These are phyloP conservation scores for Fonsecaea erecta DNA, from an alignment of 2,329 filamentous ascomycete species.

Conservation along the genomic window DNA sequence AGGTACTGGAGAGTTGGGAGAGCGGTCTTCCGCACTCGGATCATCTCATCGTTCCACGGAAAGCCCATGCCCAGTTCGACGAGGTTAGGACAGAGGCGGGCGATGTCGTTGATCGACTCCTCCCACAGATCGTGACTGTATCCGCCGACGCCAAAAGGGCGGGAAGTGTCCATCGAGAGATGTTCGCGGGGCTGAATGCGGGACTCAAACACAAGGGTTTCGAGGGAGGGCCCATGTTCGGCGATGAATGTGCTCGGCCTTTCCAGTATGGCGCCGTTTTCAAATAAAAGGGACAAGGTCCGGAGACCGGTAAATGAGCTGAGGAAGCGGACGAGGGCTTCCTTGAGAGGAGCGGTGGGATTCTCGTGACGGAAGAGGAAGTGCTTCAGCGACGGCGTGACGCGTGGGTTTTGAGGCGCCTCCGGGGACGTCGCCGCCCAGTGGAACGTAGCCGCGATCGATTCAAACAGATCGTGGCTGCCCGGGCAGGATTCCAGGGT, in stretches of 20 bases:
- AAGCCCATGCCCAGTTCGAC: constrained; percentile 37
- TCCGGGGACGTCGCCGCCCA: constrained; percentile 28
- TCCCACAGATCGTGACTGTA: constrained; percentile 38
- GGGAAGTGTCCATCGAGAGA: constrained; percentile 36
- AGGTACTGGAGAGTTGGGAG: constrained; percentile 33
- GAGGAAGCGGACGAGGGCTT: constrained; percentile 33
- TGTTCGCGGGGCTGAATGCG: constrained; percentile 38
- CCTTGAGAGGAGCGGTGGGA: constrained; percentile 31
- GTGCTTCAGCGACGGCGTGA: constrained; percentile 28
- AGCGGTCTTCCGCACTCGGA: constrained; percentile 34
- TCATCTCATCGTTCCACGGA: constrained; percentile 38
- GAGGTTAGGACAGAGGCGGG: constrained; percentile 35
- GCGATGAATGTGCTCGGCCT: constrained; percentile 31
- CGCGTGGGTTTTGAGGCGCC: constrained; percentile 25
- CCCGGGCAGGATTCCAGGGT: constrained; percentile 36
- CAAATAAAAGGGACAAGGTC: constrained; percentile 36
- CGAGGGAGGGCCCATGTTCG: constrained; percentile 35
- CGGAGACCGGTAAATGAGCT: constrained; percentile 36
- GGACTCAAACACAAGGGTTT: constrained; percentile 36
- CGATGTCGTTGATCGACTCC: constrained; percentile 36
- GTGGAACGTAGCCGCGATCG: constrained; percentile 31
- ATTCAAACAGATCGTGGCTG: constrained; percentile 31
- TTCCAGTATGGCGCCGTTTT: constrained; percentile 36
- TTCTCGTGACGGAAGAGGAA: constrained; percentile 37
- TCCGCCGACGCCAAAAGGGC: constrained; percentile 37